A percentile compares a stretch with the other conserved stretches of the same genome.
Conservation (phyloP, 1,284 basidiomycete genomes). For the Cystobasidium sp. region DNA sequence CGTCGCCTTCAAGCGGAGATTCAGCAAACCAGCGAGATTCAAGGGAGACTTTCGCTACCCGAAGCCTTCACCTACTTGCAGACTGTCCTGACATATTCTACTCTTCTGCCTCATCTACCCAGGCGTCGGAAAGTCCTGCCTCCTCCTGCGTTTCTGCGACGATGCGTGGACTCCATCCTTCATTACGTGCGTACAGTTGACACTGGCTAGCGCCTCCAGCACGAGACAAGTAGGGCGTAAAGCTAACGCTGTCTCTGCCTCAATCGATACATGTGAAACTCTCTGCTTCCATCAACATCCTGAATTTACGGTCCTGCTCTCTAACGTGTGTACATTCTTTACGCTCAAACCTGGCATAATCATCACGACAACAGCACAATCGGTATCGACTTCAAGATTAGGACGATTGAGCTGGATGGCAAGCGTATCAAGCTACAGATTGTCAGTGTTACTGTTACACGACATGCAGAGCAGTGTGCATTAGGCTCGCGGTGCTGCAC, state of each 20-base stretch:
- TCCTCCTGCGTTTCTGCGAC: slow-evolving; percentile 97
- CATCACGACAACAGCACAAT: slow-evolving; percentile 51
- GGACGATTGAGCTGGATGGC: slow-evolving; percentile 93
- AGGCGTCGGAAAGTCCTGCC: slow-evolving; percentile 91
- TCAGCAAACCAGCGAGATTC: not conserved
- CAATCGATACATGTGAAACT: not conserved
- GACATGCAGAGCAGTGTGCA: not conserved
- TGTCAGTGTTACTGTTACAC: slow-evolving; percentile 61
- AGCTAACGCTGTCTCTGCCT: not conserved
- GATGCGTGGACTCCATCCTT: slow-evolving; percentile 99
- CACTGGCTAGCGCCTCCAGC: not conserved
- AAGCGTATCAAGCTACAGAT: slow-evolving; percentile 97
- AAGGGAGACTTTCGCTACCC: not conserved
- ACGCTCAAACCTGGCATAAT: slow-evolving; percentile 2
- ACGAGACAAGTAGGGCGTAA: not conserved
- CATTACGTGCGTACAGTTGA: slow-evolving; percentile 68
- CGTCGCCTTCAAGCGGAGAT: slow-evolving; percentile 11
- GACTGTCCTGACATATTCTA: not conserved
- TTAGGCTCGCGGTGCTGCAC: not conserved
- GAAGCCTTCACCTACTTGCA: not conserved
- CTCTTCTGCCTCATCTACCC: slow-evolving; percentile 12
- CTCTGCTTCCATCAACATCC: too few relatives aligned
- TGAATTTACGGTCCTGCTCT: not conserved
- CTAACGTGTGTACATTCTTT: not conserved
- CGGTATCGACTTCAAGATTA: slow-evolving; percentile 87